phyloP scores from a whole-genome alignment of 345 rosid genomes.

The Salix exigua region DNA sequence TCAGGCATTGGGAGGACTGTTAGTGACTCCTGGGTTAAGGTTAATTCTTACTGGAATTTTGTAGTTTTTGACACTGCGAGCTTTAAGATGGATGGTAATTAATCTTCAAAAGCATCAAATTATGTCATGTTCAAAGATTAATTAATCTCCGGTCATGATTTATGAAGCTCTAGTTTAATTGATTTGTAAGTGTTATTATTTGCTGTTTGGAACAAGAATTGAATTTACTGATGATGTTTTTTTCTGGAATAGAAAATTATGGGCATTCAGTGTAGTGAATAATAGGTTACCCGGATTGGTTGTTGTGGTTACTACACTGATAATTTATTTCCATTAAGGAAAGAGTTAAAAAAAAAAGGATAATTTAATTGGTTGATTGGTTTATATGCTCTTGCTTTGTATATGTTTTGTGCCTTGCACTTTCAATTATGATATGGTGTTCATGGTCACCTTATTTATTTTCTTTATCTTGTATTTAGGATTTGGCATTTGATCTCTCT shows the following conservation, averaged over 20 bases:
- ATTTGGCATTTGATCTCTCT: constrained; percentile 95
- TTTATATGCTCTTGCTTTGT: neutral
- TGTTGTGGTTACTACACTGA: neutral
- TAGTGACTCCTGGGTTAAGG: neutral
- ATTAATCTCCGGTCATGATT: neutral
- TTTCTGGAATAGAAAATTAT: neutral
- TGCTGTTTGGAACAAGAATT: neutral
- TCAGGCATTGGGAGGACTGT: neutral
- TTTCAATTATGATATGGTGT: neutral
- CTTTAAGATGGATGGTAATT: neutral
- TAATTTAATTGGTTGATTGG: neutral
- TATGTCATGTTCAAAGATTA: neutral
- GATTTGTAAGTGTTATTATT: neutral
- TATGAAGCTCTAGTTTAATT: neutral
- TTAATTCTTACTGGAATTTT: neutral
- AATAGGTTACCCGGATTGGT: neutral
- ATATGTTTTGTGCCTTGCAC: neutral
- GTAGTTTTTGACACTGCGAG: neutral
- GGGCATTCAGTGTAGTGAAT: neutral
- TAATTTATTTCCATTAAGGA: neutral
- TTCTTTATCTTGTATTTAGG: constrained; percentile 37
- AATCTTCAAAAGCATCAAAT: neutral
- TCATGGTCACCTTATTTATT: neutral
- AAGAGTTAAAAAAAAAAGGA: neutral
- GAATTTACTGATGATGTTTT: neutral